A percentile compares a stretch with the other conserved stretches of the same genome.
Evolutionary conservation across 2,329 filamentous ascomycete genomes (phyloP).

Genomic region (Aspergillus ibericus): DNA sequence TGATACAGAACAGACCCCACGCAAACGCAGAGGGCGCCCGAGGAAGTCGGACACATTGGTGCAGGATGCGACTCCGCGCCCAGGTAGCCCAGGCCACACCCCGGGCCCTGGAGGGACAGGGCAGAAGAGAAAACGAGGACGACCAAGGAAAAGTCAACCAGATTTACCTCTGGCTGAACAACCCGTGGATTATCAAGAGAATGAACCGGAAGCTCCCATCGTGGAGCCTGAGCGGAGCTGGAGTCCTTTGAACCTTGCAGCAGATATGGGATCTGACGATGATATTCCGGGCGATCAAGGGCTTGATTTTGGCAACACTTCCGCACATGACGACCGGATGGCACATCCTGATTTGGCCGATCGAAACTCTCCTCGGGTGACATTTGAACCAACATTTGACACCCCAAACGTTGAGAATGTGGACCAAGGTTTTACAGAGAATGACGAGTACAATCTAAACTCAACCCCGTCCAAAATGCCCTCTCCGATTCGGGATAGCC

Average conservation of each 20-base stretch:
- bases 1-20: constrained; percentile 40
- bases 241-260: constrained; percentile 32
- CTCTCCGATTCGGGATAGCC: constrained; percentile 29
- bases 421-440: constrained; percentile 28
- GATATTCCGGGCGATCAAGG: constrained; percentile 22
- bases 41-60: constrained; percentile 40
- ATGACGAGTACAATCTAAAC: constrained; percentile 28
- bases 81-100: constrained; percentile 33
- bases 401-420: constrained; percentile 31
- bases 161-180: constrained; percentile 23
- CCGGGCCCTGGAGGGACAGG: constrained; percentile 29
- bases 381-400: constrained; percentile 28
- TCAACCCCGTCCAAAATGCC: constrained; percentile 39
- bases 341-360: constrained; percentile 14
- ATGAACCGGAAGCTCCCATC: constrained; percentile 4
- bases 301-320: constrained; percentile 17
- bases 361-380: constrained; percentile 18
- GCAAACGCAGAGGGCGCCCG: constrained; percentile 43
- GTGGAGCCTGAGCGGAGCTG: constrained; percentile 16
- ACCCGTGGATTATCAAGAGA: constrained; percentile 7
- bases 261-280: constrained; percentile 28
- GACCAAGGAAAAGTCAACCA: constrained; percentile 39
- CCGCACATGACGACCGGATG: constrained; percentile 16
- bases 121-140: constrained; percentile 38
- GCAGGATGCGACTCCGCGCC: constrained; percentile 36